Evolutionary conservation across 768 basidiomycete species (phyloP), one percentile per base, ranked within the genome.

Genomic region (Mycena floridula): DNA sequence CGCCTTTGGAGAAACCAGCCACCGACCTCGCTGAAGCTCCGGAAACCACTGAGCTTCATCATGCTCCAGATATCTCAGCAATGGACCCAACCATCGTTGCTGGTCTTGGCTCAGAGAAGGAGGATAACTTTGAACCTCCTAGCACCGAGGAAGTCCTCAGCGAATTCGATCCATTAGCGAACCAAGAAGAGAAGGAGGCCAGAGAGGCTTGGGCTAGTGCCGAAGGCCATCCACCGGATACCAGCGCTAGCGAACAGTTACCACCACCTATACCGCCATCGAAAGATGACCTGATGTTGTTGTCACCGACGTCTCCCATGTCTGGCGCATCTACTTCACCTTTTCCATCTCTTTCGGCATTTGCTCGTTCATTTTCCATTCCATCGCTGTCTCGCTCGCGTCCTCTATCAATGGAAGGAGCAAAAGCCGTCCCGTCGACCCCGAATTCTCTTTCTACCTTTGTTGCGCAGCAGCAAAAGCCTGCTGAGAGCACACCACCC

Each of bases 151-250:
- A 76, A 35, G 63, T 82, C 3, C 61, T 87, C 42, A 67, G 63
- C 26, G 76, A 85, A 55, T 87, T 89, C 56, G 85, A 89, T 62
- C 85, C 85, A 13, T 63, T 86, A 20, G 77, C 64, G 1, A 74
- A 68, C 50, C 55, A 65, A 25, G 78, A 82, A 45, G 81, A 83
- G 57, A 61, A 72, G 45, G 76, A 70, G 20, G 82, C 83, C 3
- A 70, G 72, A 32, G 71, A 76, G 12, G 85, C 82, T 37, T 87
- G 85, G 85, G 75, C 72, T 47, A 65, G 60, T 15, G 64, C 80
- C 18, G 77, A 84, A 51, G 69, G 72, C 1, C 82, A 85, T 59
- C 81, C 79, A 21, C 79, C 82, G 25, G 70, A 69, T 30, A 60
- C 61, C 11, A 60, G 62, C 7, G 60, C 68, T 23, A 65, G 70